Conservation (phyloP, 2,329 filamentous ascomycete species). For the Penicillium sp. region DNA sequence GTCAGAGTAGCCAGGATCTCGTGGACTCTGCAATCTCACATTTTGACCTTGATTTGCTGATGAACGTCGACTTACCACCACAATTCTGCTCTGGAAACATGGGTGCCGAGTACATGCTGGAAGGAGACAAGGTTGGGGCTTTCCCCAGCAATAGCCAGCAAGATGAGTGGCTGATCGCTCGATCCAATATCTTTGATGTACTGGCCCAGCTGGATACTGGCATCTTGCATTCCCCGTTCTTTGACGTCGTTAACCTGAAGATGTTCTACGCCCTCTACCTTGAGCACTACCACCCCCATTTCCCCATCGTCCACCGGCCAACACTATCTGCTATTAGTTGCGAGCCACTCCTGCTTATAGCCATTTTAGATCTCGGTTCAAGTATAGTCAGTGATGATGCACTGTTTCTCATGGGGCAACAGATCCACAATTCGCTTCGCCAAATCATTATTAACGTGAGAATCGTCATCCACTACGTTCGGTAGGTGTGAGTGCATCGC, state of each 20-base stretch:
- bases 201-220: neutral
- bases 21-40: neutral
- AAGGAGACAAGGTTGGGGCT: neutral
- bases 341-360: neutral
- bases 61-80: neutral
- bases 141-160: neutral
- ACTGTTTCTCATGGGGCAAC: neutral
- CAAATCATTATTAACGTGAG: neutral
- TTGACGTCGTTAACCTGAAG: neutral
- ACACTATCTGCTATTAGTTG: neutral
- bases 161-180: neutral
- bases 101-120: neutral
- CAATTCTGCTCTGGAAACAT: neutral
- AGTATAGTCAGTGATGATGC: neutral
- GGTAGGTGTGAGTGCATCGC: too few species aligned
- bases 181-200: neutral
- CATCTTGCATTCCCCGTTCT: neutral
- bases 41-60: neutral
- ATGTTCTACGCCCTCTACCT: neutral
- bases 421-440: neutral
- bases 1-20: neutral
- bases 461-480: too few species aligned
- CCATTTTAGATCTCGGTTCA: neutral
- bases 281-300: slow-evolving; percentile 2
- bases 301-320: neutral